phyloP scores from a whole-genome alignment of 352 stramenopile genomes.

The Phytophthora sp. region DNA sequence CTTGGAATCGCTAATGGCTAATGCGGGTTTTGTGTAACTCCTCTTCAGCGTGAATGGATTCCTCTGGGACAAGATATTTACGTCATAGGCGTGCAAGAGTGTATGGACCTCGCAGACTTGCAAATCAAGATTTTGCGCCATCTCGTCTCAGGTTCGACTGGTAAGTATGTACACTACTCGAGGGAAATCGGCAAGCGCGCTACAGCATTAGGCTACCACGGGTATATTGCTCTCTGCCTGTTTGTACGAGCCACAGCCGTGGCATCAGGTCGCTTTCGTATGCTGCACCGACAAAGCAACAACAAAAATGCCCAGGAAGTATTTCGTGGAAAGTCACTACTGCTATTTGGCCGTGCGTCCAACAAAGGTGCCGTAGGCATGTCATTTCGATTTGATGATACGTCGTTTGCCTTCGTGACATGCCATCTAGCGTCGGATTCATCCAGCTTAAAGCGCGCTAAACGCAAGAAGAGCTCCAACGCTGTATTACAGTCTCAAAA shows the following conservation, averaged over 20 bases:
- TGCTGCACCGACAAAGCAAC: slow-evolving; percentile 57
- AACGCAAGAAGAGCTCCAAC: slow-evolving; percentile 37
- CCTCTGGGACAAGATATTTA: slow-evolving; percentile 87
- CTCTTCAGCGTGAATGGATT: slow-evolving; percentile 72
- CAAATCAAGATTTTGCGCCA: slow-evolving; percentile 72
- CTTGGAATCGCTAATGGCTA: background rate
- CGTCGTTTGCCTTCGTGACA: slow-evolving; percentile 87
- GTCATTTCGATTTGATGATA: slow-evolving; percentile 88
- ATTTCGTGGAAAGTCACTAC: slow-evolving; percentile 76
- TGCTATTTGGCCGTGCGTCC: slow-evolving; percentile 77
- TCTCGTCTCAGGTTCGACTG: slow-evolving; percentile 51
- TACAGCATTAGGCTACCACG: slow-evolving; percentile 84
- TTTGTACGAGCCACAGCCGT: slow-evolving; percentile 80
- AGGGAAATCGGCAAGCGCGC: slow-evolving; percentile 83
- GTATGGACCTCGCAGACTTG: slow-evolving; percentile 82
- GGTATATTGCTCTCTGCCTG: slow-evolving; percentile 86
- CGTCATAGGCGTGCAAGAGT: slow-evolving; percentile 92
- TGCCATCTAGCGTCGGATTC: slow-evolving; percentile 91
- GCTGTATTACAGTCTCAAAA: slow-evolving; percentile 24
- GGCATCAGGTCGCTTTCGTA: slow-evolving; percentile 65
- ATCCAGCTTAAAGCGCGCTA: slow-evolving; percentile 44
- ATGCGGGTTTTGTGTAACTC: slow-evolving; percentile 5
- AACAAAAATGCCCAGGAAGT: slow-evolving; percentile 76
- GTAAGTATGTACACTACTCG: slow-evolving; percentile 79
- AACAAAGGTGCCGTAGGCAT: slow-evolving; percentile 93